A percentile compares a stretch with the other conserved stretches of the same genome.
phyloP scores from a whole-genome alignment of 129 eudicot species.

The Helianthus tuberosus region DNA sequence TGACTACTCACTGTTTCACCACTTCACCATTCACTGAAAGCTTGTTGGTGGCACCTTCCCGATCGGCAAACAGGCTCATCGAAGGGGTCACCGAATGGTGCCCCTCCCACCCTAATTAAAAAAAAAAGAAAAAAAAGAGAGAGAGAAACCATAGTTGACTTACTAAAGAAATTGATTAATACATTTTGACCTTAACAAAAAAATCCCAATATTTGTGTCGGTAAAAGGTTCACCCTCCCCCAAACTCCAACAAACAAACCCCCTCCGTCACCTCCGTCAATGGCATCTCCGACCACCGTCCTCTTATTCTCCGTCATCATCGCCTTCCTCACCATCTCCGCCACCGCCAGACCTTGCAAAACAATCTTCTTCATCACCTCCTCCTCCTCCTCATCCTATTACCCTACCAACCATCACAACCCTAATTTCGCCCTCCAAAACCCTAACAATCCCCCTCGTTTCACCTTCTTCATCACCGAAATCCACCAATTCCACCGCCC shows the following conservation, averaged over 20 bases:
- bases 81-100: too few relatives aligned
- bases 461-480: constrained; percentile 52
- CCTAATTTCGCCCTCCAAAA: constrained; percentile 33
- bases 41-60: too few relatives aligned
- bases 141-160: too few relatives aligned
- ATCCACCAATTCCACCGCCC: constrained; percentile 27
- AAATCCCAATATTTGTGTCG: too few relatives aligned
- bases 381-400: constrained; percentile 44
- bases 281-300: constrained; percentile 45
- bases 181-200: too few relatives aligned
- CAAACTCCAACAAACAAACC: background rate
- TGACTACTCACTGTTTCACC: too few relatives aligned
- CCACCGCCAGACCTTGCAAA: constrained; percentile 81
- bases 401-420: constrained; percentile 38
- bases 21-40: too few relatives aligned
- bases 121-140: too few relatives aligned
- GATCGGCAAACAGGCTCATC: too few relatives aligned
- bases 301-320: constrained; percentile 44
- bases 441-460: constrained; percentile 33
- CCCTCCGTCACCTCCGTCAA: constrained; percentile 24
- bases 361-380: constrained; percentile 65
- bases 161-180: too few relatives aligned
- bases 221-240: too few relatives aligned
- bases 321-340: constrained; percentile 42
- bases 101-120: too few relatives aligned